Percentiles rank a stretch among this genome's conserved stretches.
These are phyloP conservation scores for Cardamine occulta DNA, from an alignment of 345 rosid genomes.

Conservation along the genomic window DNA sequence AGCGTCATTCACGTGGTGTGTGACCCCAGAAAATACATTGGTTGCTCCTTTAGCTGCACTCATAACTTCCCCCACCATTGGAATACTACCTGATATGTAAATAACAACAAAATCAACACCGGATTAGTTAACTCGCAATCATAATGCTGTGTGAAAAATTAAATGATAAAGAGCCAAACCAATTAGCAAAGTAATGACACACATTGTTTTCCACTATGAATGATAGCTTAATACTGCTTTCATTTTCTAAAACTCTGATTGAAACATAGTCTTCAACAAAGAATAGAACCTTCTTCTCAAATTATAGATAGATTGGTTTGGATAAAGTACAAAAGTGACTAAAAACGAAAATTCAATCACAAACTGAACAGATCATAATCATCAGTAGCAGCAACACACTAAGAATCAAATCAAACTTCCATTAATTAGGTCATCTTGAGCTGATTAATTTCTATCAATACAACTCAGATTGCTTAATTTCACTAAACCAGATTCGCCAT, in stretches of 20 bases:
- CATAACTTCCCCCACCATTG: slow-evolving; percentile 81
- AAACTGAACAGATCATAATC: neutral
- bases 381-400: slow-evolving; percentile 3
- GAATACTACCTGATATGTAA: slow-evolving; percentile 63
- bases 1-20: slow-evolving; percentile 67
- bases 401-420: neutral
- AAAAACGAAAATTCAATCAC: neutral
- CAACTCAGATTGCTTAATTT: neutral
- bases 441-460: slow-evolving; percentile 7
- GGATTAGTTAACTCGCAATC: neutral
- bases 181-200: slow-evolving; percentile 21
- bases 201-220: neutral
- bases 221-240: neutral
- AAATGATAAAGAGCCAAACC: slow-evolving; percentile 6
- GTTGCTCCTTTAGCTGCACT: slow-evolving; percentile 97
- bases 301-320: neutral
- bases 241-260: neutral
- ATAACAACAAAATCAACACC: slow-evolving; percentile 8
- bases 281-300: neutral
- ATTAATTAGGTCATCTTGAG: neutral
- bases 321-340: neutral
- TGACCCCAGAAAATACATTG: slow-evolving; percentile 79
- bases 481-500: neutral
- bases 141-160: neutral
- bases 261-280: slow-evolving; percentile 12